Conservation (phyloP, 192 early-diverging fungal species). For the Rhizoclosmatium sp. region DNA sequence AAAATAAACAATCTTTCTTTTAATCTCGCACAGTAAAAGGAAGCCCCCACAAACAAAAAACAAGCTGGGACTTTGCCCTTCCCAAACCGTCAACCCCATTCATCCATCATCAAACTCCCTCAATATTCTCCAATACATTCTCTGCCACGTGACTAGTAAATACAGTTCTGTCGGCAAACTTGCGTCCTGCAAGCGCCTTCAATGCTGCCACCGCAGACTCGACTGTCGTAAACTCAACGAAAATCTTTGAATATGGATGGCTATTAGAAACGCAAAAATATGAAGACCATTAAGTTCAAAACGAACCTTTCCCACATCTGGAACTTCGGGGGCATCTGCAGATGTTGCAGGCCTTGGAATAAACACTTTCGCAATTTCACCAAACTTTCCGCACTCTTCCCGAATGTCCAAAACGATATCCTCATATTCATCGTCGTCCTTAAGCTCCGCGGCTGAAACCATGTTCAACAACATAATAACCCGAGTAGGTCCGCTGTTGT, state of each 20-base stretch:
- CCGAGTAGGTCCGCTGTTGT: slow-evolving; percentile 70
- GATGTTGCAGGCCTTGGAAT: slow-evolving; percentile 81
- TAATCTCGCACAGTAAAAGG: no score
- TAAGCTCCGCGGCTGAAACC: slow-evolving; percentile 86
- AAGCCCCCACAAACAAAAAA: no score
- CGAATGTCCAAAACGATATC: slow-evolving; percentile 91
- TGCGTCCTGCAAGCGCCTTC: slow-evolving; percentile 86
- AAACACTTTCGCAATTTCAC: slow-evolving; percentile 76
- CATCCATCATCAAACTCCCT: no score
- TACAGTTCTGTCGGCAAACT: slow-evolving; percentile 93
- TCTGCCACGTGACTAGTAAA: slow-evolving; percentile 76
- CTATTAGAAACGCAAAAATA: not conserved
- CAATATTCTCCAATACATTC: slow-evolving; percentile 45
- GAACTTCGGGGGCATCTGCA: slow-evolving; percentile 47
- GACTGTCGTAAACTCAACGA: slow-evolving; percentile 73
- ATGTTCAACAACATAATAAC: slow-evolving; percentile 95
- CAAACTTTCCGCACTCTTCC: slow-evolving; percentile 90
- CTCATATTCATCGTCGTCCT: slow-evolving; percentile 83
- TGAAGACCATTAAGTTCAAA: not conserved
- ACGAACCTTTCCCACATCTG: slow-evolving; percentile 82
- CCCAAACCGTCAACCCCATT: no score
- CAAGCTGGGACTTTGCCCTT: no score
- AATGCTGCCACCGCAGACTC: slow-evolving; percentile 75
- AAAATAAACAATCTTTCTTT: slow-evolving; percentile 2
- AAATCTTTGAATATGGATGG: slow-evolving; percentile 67